phyloP scores from a whole-genome alignment of 768 basidiomycete genomes.

The Roridomyces roridus region DNA sequence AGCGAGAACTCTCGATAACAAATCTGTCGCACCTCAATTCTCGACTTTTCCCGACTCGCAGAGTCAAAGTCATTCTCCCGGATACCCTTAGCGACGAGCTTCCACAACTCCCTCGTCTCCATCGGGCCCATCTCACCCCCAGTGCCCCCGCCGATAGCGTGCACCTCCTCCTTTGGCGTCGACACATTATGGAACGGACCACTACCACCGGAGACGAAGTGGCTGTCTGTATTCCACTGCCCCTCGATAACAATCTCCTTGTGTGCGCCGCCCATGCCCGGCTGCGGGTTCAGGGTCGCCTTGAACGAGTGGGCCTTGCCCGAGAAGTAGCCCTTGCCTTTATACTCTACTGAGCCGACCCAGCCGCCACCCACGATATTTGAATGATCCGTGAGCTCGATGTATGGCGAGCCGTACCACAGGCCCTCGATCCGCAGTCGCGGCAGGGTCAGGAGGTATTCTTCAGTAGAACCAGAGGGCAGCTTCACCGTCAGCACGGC shows the following conservation, averaged over 20 bases:
- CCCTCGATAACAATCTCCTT: constrained; percentile 72
- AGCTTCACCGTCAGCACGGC: constrained; percentile 78
- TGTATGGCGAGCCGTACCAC: constrained; percentile 91
- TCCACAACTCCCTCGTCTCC: constrained; percentile 90
- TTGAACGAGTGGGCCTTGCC: constrained; percentile 95
- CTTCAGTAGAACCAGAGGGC: constrained; percentile 51
- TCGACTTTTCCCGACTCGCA: constrained; percentile 87
- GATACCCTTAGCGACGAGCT: constrained; percentile 88
- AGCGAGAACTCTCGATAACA: too few species aligned
- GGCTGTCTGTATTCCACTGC: constrained; percentile 77
- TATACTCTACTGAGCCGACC: constrained; percentile 80
- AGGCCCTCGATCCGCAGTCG: constrained; percentile 92
- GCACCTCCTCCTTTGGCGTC: constrained; percentile 76
- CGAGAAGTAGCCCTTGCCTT: constrained; percentile 94
- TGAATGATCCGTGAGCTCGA: constrained; percentile 68
- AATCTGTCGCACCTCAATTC: constrained; percentile 91
- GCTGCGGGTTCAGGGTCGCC: constrained; percentile 68
- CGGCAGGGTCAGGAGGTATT: constrained; percentile 92
- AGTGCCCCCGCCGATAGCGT: constrained; percentile 58
- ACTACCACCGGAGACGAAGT: constrained; percentile 49
- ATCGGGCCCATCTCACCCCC: constrained; percentile 73
- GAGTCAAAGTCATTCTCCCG: constrained; percentile 89
- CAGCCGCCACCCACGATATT: constrained; percentile 65
- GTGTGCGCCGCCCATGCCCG: constrained; percentile 37
- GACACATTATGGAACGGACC: constrained; percentile 79